A percentile compares a stretch with the other conserved stretches of the same genome.
Evolutionary conservation across 2,329 filamentous ascomycete species (phyloP).

Genomic region (Claviceps monticola): DNA sequence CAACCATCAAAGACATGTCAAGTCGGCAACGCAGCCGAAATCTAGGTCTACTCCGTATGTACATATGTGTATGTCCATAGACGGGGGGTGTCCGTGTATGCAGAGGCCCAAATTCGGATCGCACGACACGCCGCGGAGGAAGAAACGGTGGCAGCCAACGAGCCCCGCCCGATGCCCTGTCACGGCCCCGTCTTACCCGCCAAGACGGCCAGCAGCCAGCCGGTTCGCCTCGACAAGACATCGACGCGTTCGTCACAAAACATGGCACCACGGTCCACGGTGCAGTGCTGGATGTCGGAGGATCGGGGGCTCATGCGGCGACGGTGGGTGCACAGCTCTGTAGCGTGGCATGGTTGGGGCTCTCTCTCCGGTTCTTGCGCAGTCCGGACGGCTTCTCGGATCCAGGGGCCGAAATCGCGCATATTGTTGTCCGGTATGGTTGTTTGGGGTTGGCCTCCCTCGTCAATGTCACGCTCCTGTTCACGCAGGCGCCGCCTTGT

Average conservation of each 20-base stretch:
- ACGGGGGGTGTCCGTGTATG: not conserved
- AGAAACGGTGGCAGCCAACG: not conserved
- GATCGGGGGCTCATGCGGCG: not conserved
- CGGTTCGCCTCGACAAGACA: not conserved
- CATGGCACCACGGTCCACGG: not conserved
- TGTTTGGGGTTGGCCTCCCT: not conserved
- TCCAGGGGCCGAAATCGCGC: not conserved
- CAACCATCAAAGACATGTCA: not conserved
- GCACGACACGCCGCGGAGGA: conserved; percentile 1
- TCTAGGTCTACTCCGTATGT: not conserved
- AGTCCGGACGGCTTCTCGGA: not conserved
- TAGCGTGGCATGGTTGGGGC: not conserved
- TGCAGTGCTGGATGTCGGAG: not conserved
- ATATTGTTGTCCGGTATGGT: not conserved
- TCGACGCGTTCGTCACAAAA: not conserved
- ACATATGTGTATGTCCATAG: not conserved
- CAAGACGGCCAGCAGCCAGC: not conserved
- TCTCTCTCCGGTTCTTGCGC: not conserved
- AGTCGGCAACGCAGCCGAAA: conserved; percentile 5
- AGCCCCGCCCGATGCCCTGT: not conserved
- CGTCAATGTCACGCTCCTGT: not conserved
- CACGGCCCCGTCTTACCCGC: not conserved
- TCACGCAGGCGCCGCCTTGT: not conserved
- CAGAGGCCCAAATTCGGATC: not conserved
- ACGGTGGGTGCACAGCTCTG: not conserved